Evolutionary conservation across 352 stramenopile species (phyloP).

Genomic region (Pythium insidiosum): DNA sequence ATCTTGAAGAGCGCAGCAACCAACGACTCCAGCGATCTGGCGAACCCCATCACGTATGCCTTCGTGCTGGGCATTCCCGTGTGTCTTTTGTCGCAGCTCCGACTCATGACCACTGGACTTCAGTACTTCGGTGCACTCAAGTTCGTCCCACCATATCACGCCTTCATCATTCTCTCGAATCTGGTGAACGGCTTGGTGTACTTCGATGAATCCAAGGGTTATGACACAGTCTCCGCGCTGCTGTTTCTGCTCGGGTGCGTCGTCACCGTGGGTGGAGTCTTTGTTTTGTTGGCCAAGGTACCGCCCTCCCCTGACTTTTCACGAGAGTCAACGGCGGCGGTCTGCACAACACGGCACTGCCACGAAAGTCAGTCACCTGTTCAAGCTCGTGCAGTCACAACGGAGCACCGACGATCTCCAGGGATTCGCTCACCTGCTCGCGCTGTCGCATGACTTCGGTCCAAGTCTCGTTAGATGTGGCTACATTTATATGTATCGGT

Average conservation of each 20-base stretch:
- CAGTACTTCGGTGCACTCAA: constrained; percentile 33
- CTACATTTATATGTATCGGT: neutral
- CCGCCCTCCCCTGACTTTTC: too few relatives aligned
- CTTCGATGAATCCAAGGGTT: constrained; percentile 23
- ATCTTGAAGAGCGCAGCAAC: constrained; percentile 16
- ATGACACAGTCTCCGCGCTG: constrained; percentile 11
- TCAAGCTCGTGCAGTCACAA: too few relatives aligned
- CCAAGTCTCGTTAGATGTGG: constrained; percentile 4
- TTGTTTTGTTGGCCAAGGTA: constrained; percentile 24
- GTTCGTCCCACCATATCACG: constrained; percentile 34
- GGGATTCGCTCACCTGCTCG: too few relatives aligned
- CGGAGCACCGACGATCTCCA: too few relatives aligned
- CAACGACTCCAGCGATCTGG: constrained; percentile 14
- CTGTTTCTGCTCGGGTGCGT: constrained; percentile 20
- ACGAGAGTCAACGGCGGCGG: too few relatives aligned
- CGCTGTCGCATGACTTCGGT: neutral
- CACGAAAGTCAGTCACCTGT: too few relatives aligned
- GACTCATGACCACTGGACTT: constrained; percentile 24
- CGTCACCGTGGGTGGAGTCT: constrained; percentile 22
- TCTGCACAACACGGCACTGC: too few relatives aligned
- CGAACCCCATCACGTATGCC: constrained; percentile 15
- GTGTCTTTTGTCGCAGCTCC: constrained; percentile 24
- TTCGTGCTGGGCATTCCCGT: constrained; percentile 19
- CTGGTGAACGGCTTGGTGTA: constrained; percentile 31
- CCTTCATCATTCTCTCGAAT: constrained; percentile 39